Evolutionary conservation across 371 early-diverging fungal genomes (phyloP).

Genomic region (Mortierella sp.): DNA sequence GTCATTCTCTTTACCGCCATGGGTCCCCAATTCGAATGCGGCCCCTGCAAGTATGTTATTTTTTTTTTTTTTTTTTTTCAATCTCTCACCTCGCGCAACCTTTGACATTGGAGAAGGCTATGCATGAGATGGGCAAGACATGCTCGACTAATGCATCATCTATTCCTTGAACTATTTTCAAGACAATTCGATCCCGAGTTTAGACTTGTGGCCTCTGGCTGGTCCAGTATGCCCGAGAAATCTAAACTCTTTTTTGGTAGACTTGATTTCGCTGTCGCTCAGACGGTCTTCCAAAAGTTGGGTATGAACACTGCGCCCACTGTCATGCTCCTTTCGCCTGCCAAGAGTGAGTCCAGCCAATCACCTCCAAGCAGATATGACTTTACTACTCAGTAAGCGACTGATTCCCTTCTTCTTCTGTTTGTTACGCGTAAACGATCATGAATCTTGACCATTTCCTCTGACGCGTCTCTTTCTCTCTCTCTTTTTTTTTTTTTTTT

Average conservation of each 20-base stretch:
- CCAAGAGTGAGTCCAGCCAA: constrained; percentile 49
- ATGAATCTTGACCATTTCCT: no score
- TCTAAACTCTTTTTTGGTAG: constrained; percentile 72
- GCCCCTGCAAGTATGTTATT: constrained; percentile 74
- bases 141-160: no score
- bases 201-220: constrained; percentile 69
- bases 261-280: constrained; percentile 79
- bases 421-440: no score
- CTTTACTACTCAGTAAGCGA: constrained; percentile 33
- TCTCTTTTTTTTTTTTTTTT: no score
- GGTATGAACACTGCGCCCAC: constrained; percentile 70
- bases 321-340: constrained; percentile 77
- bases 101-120: no score
- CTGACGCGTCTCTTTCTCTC: no score
- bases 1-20: constrained; percentile 81
- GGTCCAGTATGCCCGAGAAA: constrained; percentile 59
- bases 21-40: constrained; percentile 71
- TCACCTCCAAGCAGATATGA: constrained; percentile 31
- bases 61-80: no score
- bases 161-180: no score
- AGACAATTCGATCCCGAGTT: constrained; percentile 84
- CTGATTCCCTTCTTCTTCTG: no score
- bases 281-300: constrained; percentile 78
- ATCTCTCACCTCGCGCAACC: background rate
- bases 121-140: no score